Conservation (phyloP, 768 basidiomycete species). For the Lentinula detonsa region DNA sequence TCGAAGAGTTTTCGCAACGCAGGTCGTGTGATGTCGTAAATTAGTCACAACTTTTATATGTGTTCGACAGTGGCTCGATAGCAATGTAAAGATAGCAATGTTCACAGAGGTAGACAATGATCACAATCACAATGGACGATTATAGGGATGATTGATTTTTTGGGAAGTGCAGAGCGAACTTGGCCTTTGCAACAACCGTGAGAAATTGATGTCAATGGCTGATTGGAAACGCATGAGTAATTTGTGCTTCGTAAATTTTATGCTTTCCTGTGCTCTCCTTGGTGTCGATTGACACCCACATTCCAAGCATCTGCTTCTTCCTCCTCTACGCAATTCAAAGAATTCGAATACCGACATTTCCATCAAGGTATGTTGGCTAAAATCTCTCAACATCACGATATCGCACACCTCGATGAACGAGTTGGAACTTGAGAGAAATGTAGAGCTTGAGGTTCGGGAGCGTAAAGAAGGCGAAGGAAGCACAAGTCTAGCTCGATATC, state of each 20-base stretch:
- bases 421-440: too few relatives aligned
- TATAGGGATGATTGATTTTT: background rate
- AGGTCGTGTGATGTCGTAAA: background rate
- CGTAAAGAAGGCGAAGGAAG: too few relatives aligned
- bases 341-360: too few relatives aligned
- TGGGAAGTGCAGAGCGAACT: background rate
- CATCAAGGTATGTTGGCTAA: too few relatives aligned
- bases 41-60: background rate
- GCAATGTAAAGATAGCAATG: background rate
- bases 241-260: background rate
- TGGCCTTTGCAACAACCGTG: background rate
- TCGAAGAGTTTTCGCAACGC: background rate
- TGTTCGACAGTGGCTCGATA: background rate
- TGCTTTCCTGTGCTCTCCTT: too few relatives aligned
- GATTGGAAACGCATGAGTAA: background rate
- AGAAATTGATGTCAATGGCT: background rate
- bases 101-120: background rate
- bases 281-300: too few relatives aligned
- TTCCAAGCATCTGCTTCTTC: too few relatives aligned
- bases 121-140: background rate
- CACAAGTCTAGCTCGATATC: too few relatives aligned
- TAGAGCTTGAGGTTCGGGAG: too few relatives aligned
- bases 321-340: too few relatives aligned
- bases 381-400: too few relatives aligned
- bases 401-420: too few relatives aligned